A percentile compares a stretch with the other conserved stretches of the same genome.
phyloP scores from a whole-genome alignment of 257 asterid genomes.

The Galeopsis tetrahit region DNA sequence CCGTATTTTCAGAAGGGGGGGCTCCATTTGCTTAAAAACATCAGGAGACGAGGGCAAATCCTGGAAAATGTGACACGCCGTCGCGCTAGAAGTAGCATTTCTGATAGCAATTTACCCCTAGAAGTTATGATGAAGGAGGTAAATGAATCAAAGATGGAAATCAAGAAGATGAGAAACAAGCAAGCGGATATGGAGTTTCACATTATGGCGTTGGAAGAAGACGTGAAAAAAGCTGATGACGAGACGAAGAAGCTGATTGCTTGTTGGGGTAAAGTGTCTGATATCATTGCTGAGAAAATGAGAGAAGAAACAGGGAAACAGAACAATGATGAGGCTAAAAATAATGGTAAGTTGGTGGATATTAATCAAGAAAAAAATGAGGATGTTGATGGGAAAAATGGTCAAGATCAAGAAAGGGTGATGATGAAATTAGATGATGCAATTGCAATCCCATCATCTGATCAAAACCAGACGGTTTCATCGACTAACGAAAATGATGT shows the following conservation, averaged over 20 bases:
- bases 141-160: slow-evolving; percentile 36
- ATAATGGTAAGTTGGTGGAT: slow-evolving; percentile 28
- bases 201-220: slow-evolving; percentile 28
- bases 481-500: not conserved
- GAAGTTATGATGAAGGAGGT: slow-evolving; percentile 27
- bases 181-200: slow-evolving; percentile 35
- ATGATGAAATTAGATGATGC: not conserved
- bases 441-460: not conserved
- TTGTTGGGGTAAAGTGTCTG: slow-evolving; percentile 36
- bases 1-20: slow-evolving; percentile 56
- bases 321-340: not conserved
- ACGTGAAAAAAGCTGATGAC: slow-evolving; percentile 16
- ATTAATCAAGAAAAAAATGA: not conserved
- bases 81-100: not conserved
- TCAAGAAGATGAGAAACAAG: slow-evolving; percentile 40
- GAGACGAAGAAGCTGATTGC: slow-evolving; percentile 19
- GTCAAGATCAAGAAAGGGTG: not conserved
- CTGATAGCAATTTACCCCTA: not conserved
- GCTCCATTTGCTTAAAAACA: slow-evolving; percentile 47
- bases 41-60: slow-evolving; percentile 41
- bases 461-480: not conserved
- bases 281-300: slow-evolving; percentile 14
- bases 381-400: not conserved
- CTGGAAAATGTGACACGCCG: not conserved
- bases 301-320: slow-evolving; percentile 8